phyloP scores from a whole-genome alignment of 768 basidiomycete genomes.

The Xerocomus spinulosus region DNA sequence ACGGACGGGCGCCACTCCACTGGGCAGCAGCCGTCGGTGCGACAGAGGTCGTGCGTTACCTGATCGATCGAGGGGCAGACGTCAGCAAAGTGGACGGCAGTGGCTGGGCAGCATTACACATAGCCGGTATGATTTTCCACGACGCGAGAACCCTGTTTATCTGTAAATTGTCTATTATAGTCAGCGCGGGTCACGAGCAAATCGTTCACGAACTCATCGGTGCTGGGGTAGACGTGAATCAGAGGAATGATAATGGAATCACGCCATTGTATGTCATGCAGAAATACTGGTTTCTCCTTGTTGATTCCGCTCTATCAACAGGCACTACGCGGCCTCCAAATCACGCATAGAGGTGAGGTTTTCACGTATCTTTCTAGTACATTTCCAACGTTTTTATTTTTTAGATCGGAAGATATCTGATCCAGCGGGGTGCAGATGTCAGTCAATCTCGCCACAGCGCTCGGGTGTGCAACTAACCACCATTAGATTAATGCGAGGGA shows the following conservation, averaged over 20 bases:
- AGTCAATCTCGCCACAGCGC: slow-evolving; percentile 36
- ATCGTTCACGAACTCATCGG: slow-evolving; percentile 73
- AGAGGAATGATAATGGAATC: slow-evolving; percentile 75
- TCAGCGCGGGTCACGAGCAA: slow-evolving; percentile 75
- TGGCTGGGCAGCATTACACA: slow-evolving; percentile 79
- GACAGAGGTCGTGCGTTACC: slow-evolving; percentile 58
- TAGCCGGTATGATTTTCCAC: slow-evolving; percentile 49
- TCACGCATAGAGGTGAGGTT: slow-evolving; percentile 69
- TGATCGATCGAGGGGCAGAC: slow-evolving; percentile 68
- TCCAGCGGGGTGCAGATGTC: slow-evolving; percentile 88
- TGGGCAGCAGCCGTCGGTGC: slow-evolving; percentile 79
- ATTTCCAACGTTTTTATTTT: slow-evolving; percentile 18
- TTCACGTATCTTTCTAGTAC: slow-evolving; percentile 23
- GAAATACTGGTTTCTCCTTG: background rate
- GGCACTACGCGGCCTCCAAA: slow-evolving; percentile 93
- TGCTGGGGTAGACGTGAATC: slow-evolving; percentile 79
- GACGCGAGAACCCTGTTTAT: background rate
- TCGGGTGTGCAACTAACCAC: slow-evolving; percentile 29
- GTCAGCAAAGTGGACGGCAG: slow-evolving; percentile 58
- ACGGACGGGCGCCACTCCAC: slow-evolving; percentile 77
- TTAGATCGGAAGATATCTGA: slow-evolving; percentile 84
- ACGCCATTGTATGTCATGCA: slow-evolving; percentile 63
- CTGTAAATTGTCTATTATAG: slow-evolving; percentile 36
- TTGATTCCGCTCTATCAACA: slow-evolving; percentile 29
- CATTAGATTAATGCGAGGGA: slow-evolving; percentile 89